Percentiles rank a stretch among this genome's conserved stretches.
These are phyloP conservation scores for Tetracladium setigerum DNA, from an alignment of 495 filamentous ascomycete genomes.

Conservation along the genomic window DNA sequence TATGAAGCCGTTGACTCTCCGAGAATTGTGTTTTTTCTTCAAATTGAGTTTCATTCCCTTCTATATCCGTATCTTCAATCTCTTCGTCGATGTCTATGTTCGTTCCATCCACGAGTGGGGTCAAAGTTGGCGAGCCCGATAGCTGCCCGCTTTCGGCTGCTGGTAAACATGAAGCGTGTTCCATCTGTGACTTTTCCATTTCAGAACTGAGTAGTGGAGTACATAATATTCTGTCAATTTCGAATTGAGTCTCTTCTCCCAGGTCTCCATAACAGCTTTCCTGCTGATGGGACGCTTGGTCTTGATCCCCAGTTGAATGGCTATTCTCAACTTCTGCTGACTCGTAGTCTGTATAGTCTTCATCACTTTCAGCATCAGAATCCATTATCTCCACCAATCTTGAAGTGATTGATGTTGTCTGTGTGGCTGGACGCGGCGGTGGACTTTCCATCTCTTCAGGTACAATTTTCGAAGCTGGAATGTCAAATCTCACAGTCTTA, in stretches of 20 bases:
- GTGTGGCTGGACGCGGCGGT: not conserved
- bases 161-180: too few relatives aligned
- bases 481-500: constrained; percentile 19
- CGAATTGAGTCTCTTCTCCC: constrained; percentile 26
- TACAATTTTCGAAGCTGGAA: constrained; percentile 3
- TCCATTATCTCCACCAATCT: constrained; percentile 20
- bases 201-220: constrained; percentile 1
- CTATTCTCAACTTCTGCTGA: constrained; percentile 17
- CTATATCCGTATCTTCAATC: not conserved
- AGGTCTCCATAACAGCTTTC: constrained; percentile 30
- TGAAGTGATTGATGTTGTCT: constrained; percentile 5
- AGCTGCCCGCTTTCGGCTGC: too few relatives aligned
- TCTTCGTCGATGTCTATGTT: not conserved
- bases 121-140: not conserved
- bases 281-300: constrained; percentile 19
- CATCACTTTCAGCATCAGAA: constrained; percentile 21
- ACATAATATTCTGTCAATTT: constrained; percentile 8
- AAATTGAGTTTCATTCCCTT: constrained; percentile 15
- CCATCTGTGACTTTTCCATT: too few relatives aligned
- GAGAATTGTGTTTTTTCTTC: constrained; percentile 33
- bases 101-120: not conserved
- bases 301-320: constrained; percentile 15
- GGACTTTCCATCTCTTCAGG: not conserved
- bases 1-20: constrained; percentile 42
- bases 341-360: constrained; percentile 7